phyloP scores from a whole-genome alignment of 176 grass and related monocot genomes.

The Phyllostachys edulis region DNA sequence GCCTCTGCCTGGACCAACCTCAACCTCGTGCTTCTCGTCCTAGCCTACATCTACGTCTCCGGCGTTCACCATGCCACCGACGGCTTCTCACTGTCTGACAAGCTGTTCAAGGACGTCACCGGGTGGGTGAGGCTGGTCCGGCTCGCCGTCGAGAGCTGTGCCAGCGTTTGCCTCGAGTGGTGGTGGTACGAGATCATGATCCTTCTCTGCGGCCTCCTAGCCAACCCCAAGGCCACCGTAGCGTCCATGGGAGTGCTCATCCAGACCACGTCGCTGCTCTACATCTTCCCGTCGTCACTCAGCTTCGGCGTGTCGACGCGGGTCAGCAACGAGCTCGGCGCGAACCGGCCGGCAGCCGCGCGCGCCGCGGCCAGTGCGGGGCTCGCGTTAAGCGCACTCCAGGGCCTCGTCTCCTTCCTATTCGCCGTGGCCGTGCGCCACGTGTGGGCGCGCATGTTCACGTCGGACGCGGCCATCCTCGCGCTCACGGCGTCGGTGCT shows the following conservation, averaged over 20 bases:
- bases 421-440: slow-evolving; percentile 70
- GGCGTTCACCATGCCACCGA: slow-evolving; percentile 61
- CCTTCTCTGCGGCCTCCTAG: slow-evolving; percentile 73
- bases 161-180: slow-evolving; percentile 93
- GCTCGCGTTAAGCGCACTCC: slow-evolving; percentile 47
- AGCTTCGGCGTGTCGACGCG: slow-evolving; percentile 93
- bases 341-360: slow-evolving; percentile 57
- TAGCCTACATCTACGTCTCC: slow-evolving; percentile 68
- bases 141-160: slow-evolving; percentile 67
- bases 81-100: slow-evolving; percentile 50
- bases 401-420: slow-evolving; percentile 54
- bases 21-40: slow-evolving; percentile 76
- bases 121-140: slow-evolving; percentile 54
- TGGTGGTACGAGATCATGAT: slow-evolving; percentile 99
- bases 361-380: slow-evolving; percentile 55
- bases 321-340: slow-evolving; percentile 85
- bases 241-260: slow-evolving; percentile 94
- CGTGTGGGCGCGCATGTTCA: slow-evolving; percentile 85
- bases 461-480: slow-evolving; percentile 59
- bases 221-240: slow-evolving; percentile 68
- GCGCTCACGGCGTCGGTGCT: slow-evolving; percentile 75
- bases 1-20: slow-evolving; percentile 74
- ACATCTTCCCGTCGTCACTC: slow-evolving; percentile 99
- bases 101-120: slow-evolving; percentile 52
- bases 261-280: slow-evolving; percentile 85